These are phyloP conservation scores for Penicillium angulare DNA, from an alignment of 495 filamentous ascomycete species.

Conservation along the genomic window DNA sequence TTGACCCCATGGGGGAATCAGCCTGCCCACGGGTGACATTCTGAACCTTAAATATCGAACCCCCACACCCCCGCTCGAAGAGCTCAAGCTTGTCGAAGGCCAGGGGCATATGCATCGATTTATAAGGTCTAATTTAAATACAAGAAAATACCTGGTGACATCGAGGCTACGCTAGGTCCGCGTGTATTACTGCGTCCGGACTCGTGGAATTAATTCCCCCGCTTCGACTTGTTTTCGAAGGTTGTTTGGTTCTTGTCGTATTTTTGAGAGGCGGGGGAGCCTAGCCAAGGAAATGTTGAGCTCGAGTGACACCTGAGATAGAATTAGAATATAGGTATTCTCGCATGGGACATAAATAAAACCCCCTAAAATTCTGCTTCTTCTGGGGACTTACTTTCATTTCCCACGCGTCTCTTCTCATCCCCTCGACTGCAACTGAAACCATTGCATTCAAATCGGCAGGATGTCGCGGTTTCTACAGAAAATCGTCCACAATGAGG, in stretches of 20 bases:
- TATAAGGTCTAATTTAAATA: no score
- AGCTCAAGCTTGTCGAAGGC: not conserved
- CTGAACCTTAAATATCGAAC: conserved; percentile 6
- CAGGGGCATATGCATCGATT: no score
- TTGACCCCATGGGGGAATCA: not conserved
- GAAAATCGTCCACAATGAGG: conserved; percentile 74
- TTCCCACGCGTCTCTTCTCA: no score
- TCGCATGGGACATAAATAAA: no score
- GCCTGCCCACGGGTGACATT: not conserved
- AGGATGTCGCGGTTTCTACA: conserved; percentile 50
- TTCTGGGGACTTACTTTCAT: no score
- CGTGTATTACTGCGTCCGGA: not conserved
- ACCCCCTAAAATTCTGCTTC: no score
- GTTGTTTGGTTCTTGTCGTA: not conserved
- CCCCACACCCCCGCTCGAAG: conserved; percentile 11
- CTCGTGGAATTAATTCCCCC: conserved; percentile 23
- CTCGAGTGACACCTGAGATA: not conserved
- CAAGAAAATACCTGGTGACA: no score
- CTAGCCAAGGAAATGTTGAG: conserved; percentile 9
- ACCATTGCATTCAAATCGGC: not conserved
- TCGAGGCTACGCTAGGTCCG: not conserved
- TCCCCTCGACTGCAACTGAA: no score
- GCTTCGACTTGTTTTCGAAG: conserved; percentile 9
- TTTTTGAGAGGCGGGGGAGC: conserved; percentile 9
- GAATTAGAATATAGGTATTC: not conserved